Percentiles rank a stretch among this genome's conserved stretches.
These are phyloP conservation scores for Grifola frondosa DNA, from an alignment of 1,284 basidiomycete species.

Conservation along the genomic window DNA sequence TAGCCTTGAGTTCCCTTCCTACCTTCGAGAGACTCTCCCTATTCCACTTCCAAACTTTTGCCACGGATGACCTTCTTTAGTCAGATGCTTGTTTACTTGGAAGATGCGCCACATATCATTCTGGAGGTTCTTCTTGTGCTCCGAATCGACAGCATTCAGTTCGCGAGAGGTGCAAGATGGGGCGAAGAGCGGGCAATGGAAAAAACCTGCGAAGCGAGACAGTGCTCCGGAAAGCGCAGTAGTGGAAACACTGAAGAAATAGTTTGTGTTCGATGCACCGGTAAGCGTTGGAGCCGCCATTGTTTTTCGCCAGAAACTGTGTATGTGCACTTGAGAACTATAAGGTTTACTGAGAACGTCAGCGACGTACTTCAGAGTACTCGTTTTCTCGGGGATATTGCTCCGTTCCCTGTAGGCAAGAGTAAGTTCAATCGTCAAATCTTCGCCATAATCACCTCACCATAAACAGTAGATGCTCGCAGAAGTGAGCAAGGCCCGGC, in stretches of 20 bases:
- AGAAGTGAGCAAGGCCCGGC: conserved; percentile 89
- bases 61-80: conserved; percentile 82
- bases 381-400: conserved; percentile 91
- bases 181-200: conserved; percentile 90
- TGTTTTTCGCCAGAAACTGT: conserved; percentile 87
- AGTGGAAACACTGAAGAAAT: conserved; percentile 91
- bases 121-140: conserved; percentile 98
- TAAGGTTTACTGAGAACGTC: conserved; percentile 3
- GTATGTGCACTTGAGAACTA: background rate
- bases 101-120: conserved; percentile 96
- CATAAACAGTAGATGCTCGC: conserved; percentile 97
- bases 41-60: conserved; percentile 96
- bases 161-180: conserved; percentile 92
- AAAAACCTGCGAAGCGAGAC: conserved; percentile 92
- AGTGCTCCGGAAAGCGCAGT: conserved; percentile 84
- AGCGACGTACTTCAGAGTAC: conserved; percentile 68
- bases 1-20: conserved; percentile 53
- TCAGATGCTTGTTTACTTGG: conserved; percentile 92
- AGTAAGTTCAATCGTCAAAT: background rate
- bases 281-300: conserved; percentile 94
- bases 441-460: conserved; percentile 39
- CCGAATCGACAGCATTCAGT: conserved; percentile 96
- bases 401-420: conserved; percentile 61
- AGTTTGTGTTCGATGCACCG: conserved; percentile 91
- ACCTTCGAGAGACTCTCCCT: conserved; percentile 79